Conservation (phyloP, 1,284 basidiomycete species). For the Pseudozyma thailandica region DNA sequence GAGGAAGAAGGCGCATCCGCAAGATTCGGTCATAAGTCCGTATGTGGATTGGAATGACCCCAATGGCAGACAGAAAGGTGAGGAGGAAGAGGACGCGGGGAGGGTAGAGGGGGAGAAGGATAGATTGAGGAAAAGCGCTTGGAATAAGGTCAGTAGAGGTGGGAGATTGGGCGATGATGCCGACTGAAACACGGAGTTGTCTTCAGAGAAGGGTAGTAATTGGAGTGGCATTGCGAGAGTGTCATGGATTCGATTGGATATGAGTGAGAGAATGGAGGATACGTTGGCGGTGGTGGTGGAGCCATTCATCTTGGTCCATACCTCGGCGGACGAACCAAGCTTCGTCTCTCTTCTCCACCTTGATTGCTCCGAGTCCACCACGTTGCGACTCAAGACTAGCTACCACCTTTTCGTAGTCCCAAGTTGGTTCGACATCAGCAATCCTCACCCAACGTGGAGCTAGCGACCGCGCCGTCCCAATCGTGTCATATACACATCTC, state of each 20-base stretch:
- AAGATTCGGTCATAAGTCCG: slow-evolving; percentile 47
- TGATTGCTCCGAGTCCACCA: neutral
- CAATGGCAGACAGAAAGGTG: slow-evolving; percentile 1
- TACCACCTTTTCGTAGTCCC: slow-evolving; percentile 9
- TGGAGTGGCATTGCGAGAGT: neutral
- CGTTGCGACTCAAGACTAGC: neutral
- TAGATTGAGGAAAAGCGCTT: slow-evolving; percentile 15
- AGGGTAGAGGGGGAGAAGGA: neutral
- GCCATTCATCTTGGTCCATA: slow-evolving; percentile 60
- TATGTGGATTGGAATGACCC: slow-evolving; percentile 32
- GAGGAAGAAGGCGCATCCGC: slow-evolving; percentile 31
- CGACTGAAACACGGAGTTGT: slow-evolving; percentile 4
- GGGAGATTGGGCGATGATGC: slow-evolving; percentile 49
- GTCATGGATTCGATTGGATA: neutral
- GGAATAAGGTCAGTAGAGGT: slow-evolving; percentile 45
- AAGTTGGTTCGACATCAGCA: slow-evolving; percentile 4
- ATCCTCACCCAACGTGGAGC: slow-evolving; percentile 22
- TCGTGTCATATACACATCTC: slow-evolving; percentile 24
- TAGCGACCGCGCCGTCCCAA: slow-evolving; percentile 34
- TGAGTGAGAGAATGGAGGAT: slow-evolving; percentile 14
- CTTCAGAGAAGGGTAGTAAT: neutral
- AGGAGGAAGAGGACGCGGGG: neutral
- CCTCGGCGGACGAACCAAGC: slow-evolving; percentile 72
- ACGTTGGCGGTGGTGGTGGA: slow-evolving; percentile 11
- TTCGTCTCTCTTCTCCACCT: slow-evolving; percentile 83